Conservation (phyloP, 192 early-diverging fungal genomes). For the Backusella tuberculispora region DNA sequence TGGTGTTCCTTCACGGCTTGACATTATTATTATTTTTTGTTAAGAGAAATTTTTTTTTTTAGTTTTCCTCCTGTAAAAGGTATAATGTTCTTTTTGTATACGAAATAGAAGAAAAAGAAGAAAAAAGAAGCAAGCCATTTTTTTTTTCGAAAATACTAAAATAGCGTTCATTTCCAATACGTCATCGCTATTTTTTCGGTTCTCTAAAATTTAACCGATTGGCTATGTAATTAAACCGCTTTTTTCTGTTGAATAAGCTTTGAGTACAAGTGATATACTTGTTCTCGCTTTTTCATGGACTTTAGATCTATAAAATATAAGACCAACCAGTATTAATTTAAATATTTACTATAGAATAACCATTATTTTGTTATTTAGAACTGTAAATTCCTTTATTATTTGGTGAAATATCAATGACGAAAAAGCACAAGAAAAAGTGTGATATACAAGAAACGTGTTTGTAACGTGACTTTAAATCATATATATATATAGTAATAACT, state of each 20-base stretch:
- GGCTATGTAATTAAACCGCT: neutral
- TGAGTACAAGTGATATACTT: neutral
- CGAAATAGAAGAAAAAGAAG: constrained; percentile 13
- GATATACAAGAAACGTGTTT: too few species aligned
- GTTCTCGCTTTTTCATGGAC: too few species aligned
- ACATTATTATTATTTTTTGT: constrained; percentile 2
- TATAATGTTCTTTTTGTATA: constrained; percentile 2
- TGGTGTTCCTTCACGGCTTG: constrained; percentile 17
- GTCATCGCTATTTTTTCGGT: neutral
- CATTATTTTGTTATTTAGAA: too few species aligned
- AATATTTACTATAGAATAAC: too few species aligned
- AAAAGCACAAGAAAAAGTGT: too few species aligned
- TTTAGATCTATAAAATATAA: too few species aligned
- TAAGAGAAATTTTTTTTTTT: neutral
- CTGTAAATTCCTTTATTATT: too few species aligned
- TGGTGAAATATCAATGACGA: too few species aligned
- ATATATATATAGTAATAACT: too few species aligned
- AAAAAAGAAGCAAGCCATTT: constrained; percentile 1
- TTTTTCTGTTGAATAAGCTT: neutral
- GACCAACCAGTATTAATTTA: too few species aligned
- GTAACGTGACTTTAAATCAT: too few species aligned
- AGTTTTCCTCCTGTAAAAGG: neutral
- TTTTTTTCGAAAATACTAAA: constrained; percentile 6
- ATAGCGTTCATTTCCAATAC: neutral
- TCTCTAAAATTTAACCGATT: neutral